phyloP scores from a whole-genome alignment of 176 grass and related monocot genomes.

The Canna indica region DNA sequence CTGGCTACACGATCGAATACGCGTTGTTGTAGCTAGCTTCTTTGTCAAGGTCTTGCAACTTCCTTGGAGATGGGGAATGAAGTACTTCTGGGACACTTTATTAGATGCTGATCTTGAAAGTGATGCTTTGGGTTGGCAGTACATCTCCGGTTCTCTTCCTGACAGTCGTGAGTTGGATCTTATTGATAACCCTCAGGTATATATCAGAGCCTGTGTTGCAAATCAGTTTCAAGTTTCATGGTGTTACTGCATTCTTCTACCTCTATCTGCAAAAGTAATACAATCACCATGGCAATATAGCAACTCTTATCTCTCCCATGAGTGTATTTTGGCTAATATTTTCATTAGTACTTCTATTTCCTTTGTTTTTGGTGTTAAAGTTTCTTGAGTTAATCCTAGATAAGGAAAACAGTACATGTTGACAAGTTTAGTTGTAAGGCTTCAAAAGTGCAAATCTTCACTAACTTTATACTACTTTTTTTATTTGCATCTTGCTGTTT shows the following conservation, averaged over 20 bases:
- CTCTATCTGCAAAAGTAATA: too few species aligned
- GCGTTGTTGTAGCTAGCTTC: conserved; percentile 89
- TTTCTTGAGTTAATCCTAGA: too few species aligned
- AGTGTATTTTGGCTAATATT: too few species aligned
- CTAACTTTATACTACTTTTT: neutral
- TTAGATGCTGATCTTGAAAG: conserved; percentile 98
- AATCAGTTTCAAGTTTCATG: too few species aligned
- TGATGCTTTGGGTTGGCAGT: conserved; percentile 96
- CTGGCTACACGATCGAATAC: conserved; percentile 88
- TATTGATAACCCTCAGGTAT: conserved; percentile 97
- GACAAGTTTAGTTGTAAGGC: neutral
- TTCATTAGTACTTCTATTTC: too few species aligned
- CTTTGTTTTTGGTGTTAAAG: too few species aligned
- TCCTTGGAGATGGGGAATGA: conserved; percentile 98
- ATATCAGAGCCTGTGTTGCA: neutral
- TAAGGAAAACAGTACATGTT: too few species aligned
- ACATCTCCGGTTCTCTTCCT: conserved; percentile 83
- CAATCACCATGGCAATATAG: too few species aligned
- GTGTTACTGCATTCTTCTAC: too few species aligned
- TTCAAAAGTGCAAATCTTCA: neutral
- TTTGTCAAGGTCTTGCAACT: conserved; percentile 94
- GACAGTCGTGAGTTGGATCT: conserved; percentile 80
- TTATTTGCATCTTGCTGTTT: neutral
- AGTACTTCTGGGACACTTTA: conserved; percentile 98
- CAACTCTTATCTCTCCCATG: too few species aligned